Percentiles rank a stretch among this genome's conserved stretches.
These are phyloP conservation scores for Colletotrichum sp. DNA, from an alignment of 2,329 filamentous ascomycete genomes.

Conservation along the genomic window DNA sequence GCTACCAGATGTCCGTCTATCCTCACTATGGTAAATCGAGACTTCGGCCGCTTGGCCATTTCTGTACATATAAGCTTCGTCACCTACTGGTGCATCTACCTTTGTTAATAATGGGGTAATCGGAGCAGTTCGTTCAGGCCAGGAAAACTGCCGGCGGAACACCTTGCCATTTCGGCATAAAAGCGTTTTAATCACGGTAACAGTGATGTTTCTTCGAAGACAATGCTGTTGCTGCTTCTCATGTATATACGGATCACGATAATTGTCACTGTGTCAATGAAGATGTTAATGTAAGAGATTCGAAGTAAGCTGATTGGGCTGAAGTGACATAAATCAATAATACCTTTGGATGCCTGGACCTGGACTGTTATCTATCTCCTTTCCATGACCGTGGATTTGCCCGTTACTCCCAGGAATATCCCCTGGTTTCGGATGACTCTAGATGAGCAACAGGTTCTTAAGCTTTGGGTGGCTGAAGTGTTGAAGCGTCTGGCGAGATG, in stretches of 20 bases:
- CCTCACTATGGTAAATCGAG: not conserved
- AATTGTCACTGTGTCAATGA: not conserved
- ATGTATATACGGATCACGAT: not conserved
- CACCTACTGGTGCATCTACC: not conserved
- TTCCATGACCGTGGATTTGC: too few relatives aligned
- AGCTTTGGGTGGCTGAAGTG: not conserved
- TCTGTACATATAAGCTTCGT: not conserved
- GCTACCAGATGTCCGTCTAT: not conserved
- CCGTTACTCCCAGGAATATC: too few relatives aligned
- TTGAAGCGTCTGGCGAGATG: not conserved
- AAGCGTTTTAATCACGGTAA: not conserved
- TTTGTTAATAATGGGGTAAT: not conserved
- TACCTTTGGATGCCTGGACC: too few relatives aligned
- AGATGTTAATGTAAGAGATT: not conserved
- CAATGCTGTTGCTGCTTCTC: not conserved
- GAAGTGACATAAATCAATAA: not conserved
- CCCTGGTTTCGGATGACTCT: fast-evolving
- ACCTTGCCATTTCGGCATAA: not conserved
- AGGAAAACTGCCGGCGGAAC: not conserved
- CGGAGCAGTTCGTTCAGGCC: not conserved
- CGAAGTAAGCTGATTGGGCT: not conserved
- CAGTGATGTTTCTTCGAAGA: not conserved
- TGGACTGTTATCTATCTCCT: too few relatives aligned
- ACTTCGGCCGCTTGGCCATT: not conserved
- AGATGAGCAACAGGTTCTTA: not conserved